Base-by-base conservation (phyloP, 345 rosid species). In the Passiflora organensis region DNA sequence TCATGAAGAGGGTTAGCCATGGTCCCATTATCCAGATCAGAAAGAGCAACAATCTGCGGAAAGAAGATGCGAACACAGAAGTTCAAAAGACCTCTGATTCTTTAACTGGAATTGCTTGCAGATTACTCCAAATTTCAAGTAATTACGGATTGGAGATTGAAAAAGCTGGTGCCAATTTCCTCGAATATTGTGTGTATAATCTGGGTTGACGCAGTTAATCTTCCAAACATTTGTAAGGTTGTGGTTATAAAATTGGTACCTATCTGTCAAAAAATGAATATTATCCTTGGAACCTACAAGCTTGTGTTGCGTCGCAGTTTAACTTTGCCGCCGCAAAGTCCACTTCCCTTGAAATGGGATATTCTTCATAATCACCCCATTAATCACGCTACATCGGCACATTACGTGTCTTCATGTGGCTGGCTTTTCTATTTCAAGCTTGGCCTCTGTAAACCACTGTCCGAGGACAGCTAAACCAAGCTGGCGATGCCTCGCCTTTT, bases 391-490 rank as follows among this genome's bases (percentile, higher is more conserved):
- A 16, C 39, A 71, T 62, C 22, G 66, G 59, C 81, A 75, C 71
- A 72, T 57, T 78, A 70, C 79, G 52, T 58, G 77, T 52, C 73
- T 12, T 72, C 84, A 58, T 67, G 73, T 69, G 76, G 42, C 42
- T 58, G 70, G 58, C 75, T 48, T 54, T 60, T 47, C 13, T 41
- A 1, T 55, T n/a, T 28, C 14, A 17, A 22, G 12, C 24, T 43
- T 65, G 4, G 32, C 58, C 37, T 19, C 43, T 54, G 48, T 20
- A n/a, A 41, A 36, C 25, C 70, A 65, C 74, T 77, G 67, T 51
- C 74, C 66, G 11, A 2, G 22, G 69, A 48, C 75, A 73, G 74
- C 74, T n/a, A n/a, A n/a, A n/a, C n/a, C 69, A 37, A 55, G 64
- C 75, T 56, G 59, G 51, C 64, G 14, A 15, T 12, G 4, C 37